A percentile compares a stretch with the other conserved stretches of the same genome.
phyloP scores from a whole-genome alignment of 306 rosid species.

The Corylus americana region DNA sequence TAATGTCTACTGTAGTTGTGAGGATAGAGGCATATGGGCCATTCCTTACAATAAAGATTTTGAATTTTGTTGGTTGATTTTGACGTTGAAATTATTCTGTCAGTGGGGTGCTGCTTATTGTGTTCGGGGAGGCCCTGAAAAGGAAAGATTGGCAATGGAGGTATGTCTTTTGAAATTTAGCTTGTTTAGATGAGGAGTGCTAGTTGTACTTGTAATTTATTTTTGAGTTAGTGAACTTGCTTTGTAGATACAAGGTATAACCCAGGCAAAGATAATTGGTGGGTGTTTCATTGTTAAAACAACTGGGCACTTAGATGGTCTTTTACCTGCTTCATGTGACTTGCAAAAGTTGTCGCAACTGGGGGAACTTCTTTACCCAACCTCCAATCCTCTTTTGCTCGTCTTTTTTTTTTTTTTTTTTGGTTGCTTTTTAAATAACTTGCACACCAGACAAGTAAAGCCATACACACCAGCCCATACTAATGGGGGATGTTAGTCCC shows the following conservation, averaged over 20 bases:
- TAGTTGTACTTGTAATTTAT: no score
- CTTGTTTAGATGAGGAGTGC: background rate
- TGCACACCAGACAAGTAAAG: background rate
- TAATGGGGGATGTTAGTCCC: background rate
- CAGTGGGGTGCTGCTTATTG: constrained; percentile 96
- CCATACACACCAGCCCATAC: background rate
- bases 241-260: background rate
- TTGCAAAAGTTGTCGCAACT: background rate
- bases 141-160: constrained; percentile 81
- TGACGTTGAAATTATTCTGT: constrained; percentile 15
- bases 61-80: constrained; percentile 2
- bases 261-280: background rate
- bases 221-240: background rate
- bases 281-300: background rate
- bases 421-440: background rate
- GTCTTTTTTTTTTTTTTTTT: no score
- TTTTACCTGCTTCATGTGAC: background rate
- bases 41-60: background rate
- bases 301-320: background rate
- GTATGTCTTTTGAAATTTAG: constrained; percentile 34
- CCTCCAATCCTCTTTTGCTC: background rate
- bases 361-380: background rate
- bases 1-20: background rate
- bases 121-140: constrained; percentile 80
- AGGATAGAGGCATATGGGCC: background rate